Evolutionary conservation across 2,329 filamentous ascomycete species (phyloP).

Genomic region (Aspergillus calidoustus): DNA sequence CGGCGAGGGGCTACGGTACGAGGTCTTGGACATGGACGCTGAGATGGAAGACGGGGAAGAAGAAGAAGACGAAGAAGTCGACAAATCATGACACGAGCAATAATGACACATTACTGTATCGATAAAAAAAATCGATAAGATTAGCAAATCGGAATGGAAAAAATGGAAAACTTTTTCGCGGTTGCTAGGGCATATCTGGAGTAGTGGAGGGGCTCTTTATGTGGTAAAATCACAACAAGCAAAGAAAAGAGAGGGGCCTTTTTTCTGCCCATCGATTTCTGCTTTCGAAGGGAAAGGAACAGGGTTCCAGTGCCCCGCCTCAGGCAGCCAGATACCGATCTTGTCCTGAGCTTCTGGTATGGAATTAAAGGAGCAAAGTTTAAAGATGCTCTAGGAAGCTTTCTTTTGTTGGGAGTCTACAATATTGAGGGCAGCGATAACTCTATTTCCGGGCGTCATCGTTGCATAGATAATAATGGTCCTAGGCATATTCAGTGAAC

Average conservation of each 20-base stretch:
- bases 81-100: conserved; percentile 7
- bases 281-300: neutral
- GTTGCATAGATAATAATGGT: neutral
- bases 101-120: neutral
- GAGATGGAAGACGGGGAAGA: conserved; percentile 39
- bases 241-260: conserved; percentile 27
- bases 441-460: neutral
- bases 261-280: conserved; percentile 1
- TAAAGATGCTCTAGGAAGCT: neutral
- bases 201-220: conserved; percentile 30
- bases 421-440: neutral
- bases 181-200: conserved; percentile 38
- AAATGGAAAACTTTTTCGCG: conserved; percentile 12
- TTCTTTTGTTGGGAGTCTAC: neutral
- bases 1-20: conserved; percentile 57
- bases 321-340: conserved; percentile 2
- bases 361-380: neutral
- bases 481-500: neutral
- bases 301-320: neutral
- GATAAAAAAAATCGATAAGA: neutral
- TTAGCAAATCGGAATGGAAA: neutral
- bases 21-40: conserved; percentile 61
- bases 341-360: neutral
- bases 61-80: conserved; percentile 29
- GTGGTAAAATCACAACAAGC: conserved; percentile 45